Evolutionary conservation across 1,284 basidiomycete species (phyloP).

Genomic region (Leucoagaricus sp.): DNA sequence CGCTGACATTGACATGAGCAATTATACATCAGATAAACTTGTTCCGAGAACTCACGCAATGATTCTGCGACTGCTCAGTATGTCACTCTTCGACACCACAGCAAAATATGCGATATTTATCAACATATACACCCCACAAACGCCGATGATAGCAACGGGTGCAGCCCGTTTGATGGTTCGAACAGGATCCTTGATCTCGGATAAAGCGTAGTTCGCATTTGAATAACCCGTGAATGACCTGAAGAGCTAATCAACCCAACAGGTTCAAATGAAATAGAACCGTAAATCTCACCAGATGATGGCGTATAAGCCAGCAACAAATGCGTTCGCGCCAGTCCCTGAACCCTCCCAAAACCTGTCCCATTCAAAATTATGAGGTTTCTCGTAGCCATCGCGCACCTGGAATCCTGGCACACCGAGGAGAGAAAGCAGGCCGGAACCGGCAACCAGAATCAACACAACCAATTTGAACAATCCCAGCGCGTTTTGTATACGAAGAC

Average conservation of each 20-base stretch:
- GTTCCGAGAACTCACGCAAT: conserved; percentile 49
- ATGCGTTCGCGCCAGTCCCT: conserved; percentile 49
- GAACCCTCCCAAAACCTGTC: conserved; percentile 58
- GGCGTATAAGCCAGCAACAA: conserved; percentile 63
- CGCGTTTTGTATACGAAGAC: conserved; percentile 64
- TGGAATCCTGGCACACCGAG: conserved; percentile 47
- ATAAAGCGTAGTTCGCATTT: conserved; percentile 71
- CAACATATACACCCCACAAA: conserved; percentile 56
- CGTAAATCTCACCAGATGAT: conserved; percentile 58
- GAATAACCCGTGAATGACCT: conserved; percentile 74
- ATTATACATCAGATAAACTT: not conserved
- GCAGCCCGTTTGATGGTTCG: conserved; percentile 67
- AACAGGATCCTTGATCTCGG: conserved; percentile 66
- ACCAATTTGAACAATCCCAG: conserved; percentile 68
- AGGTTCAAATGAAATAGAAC: not conserved
- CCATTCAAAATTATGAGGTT: conserved; percentile 55
- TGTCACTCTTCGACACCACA: conserved; percentile 65
- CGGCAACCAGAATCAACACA: conserved; percentile 55
- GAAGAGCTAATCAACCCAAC: not conserved
- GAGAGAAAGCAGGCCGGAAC: conserved; percentile 63
- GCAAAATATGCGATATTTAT: conserved; percentile 73
- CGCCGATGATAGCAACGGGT: conserved; percentile 58
- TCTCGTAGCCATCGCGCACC: conserved; percentile 43
- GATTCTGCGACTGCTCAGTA: conserved; percentile 59
- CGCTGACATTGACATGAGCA: conserved; percentile 37